A percentile compares a stretch with the other conserved stretches of the same genome.
Evolutionary conservation across 257 asterid genomes (phyloP).

Genomic region (Eustoma russellianum): DNA sequence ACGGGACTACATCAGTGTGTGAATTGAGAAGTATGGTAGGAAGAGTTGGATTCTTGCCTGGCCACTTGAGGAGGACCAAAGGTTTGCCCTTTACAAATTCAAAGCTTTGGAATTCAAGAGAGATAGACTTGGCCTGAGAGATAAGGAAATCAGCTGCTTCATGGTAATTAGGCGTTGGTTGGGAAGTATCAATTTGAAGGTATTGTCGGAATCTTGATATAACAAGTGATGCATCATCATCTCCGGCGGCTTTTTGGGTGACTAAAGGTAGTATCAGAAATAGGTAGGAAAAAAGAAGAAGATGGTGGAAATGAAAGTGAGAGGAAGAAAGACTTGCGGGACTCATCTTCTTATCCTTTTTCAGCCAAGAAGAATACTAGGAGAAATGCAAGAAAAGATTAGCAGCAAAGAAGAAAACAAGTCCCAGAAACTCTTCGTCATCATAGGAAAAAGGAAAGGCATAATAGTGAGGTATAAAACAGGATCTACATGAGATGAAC

Average conservation of each 20-base stretch:
- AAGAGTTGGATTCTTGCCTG: slow-evolving; percentile 54
- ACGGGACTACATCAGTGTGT: slow-evolving; percentile 93
- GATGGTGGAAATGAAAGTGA: not conserved
- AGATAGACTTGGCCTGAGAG: slow-evolving; percentile 59
- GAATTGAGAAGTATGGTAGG: slow-evolving; percentile 89
- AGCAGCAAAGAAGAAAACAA: not conserved
- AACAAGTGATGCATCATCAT: slow-evolving; percentile 28
- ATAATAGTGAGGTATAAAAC: too few relatives aligned
- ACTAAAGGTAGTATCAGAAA: not conserved
- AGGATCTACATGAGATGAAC: not conserved
- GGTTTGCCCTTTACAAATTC: slow-evolving; percentile 71
- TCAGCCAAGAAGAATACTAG: not conserved
- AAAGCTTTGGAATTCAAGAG: slow-evolving; percentile 41
- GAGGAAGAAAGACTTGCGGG: not conserved
- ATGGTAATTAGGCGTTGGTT: slow-evolving; percentile 66
- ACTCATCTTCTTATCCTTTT: slow-evolving; percentile 2
- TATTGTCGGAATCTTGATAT: slow-evolving; percentile 77
- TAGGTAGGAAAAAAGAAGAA: not conserved
- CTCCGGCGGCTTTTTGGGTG: not conserved
- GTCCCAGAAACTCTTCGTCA: too few relatives aligned
- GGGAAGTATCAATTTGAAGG: slow-evolving; percentile 79
- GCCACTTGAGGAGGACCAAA: slow-evolving; percentile 67
- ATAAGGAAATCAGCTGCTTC: slow-evolving; percentile 58
- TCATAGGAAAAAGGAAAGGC: too few relatives aligned
- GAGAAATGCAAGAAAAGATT: not conserved